Conservation (phyloP, 805 yeast species). For the Lipomyces spencermartinsiae region DNA sequence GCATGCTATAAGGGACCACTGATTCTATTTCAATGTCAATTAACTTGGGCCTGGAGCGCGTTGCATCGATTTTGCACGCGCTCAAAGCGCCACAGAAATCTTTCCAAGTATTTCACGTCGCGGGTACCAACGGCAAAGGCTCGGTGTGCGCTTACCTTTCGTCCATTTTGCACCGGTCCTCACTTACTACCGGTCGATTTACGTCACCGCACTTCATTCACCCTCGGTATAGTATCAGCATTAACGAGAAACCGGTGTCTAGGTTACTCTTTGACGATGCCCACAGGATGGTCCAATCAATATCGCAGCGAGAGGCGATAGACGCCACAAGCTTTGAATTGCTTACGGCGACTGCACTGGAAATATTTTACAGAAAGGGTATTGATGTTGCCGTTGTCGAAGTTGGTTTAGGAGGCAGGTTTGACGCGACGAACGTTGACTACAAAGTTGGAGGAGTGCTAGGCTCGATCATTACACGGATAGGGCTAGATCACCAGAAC, state of each 20-base stretch:
- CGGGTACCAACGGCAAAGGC: slow-evolving; percentile 98
- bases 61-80: slow-evolving; percentile 52
- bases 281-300: slow-evolving; percentile 51
- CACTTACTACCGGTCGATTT: slow-evolving; percentile 71
- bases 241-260: slow-evolving; percentile 65
- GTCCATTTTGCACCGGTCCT: slow-evolving; percentile 60
- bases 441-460: slow-evolving; percentile 41
- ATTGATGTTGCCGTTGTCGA: slow-evolving; percentile 86
- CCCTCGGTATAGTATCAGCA: slow-evolving; percentile 75
- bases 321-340: slow-evolving; percentile 89
- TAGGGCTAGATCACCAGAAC: slow-evolving; percentile 84
- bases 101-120: slow-evolving; percentile 80
- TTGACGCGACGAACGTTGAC: slow-evolving; percentile 87
- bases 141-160: slow-evolving; percentile 85
- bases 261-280: slow-evolving; percentile 53
- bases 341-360: slow-evolving; percentile 82
- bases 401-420: slow-evolving; percentile 90
- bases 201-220: slow-evolving; percentile 85
- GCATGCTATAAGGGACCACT: background rate
- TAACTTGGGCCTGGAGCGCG: slow-evolving; percentile 64
- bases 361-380: slow-evolving; percentile 64
- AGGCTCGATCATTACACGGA: slow-evolving; percentile 66
- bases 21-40: slow-evolving; percentile 44
- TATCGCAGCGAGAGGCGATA: slow-evolving; percentile 52
- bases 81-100: slow-evolving; percentile 73